These are phyloP conservation scores for Didymella arachidicola DNA, from an alignment of 2,329 filamentous ascomycete genomes.

Conservation along the genomic window DNA sequence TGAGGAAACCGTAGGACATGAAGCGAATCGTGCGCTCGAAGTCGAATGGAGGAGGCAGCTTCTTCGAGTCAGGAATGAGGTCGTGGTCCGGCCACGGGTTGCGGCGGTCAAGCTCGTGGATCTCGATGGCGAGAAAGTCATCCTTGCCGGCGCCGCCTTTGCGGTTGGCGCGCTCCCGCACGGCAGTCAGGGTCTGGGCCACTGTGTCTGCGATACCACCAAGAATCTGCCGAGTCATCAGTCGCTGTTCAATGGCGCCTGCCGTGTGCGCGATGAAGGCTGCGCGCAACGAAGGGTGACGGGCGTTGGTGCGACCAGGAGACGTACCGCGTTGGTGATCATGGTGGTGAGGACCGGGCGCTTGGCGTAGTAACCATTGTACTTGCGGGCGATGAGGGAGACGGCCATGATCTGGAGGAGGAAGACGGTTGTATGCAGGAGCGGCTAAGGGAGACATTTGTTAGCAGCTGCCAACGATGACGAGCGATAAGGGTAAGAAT, in stretches of 20 bases:
- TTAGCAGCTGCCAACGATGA: slow-evolving; percentile 22
- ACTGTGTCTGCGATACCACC: slow-evolving; percentile 96
- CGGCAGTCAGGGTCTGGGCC: slow-evolving; percentile 87
- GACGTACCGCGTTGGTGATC: slow-evolving; percentile 89
- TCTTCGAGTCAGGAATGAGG: slow-evolving; percentile 68
- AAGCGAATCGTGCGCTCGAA: slow-evolving; percentile 94
- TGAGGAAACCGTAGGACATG: slow-evolving; percentile 96
- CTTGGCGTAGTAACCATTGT: slow-evolving; percentile 92
- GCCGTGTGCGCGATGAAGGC: neutral
- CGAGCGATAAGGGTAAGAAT: slow-evolving; percentile 12
- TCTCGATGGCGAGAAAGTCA: slow-evolving; percentile 83
- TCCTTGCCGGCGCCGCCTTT: slow-evolving; percentile 69
- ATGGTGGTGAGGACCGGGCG: slow-evolving; percentile 97
- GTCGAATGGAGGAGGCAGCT: slow-evolving; percentile 83
- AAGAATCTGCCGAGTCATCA: slow-evolving; percentile 61
- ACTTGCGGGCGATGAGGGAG: slow-evolving; percentile 81
- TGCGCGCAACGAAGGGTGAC: neutral
- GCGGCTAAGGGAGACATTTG: slow-evolving; percentile 66
- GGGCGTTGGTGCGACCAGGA: slow-evolving; percentile 10
- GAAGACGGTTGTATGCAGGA: slow-evolving; percentile 85
- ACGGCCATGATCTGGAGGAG: slow-evolving; percentile 88
- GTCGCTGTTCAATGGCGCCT: slow-evolving; percentile 3
- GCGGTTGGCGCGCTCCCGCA: slow-evolving; percentile 71
- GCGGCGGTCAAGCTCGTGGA: slow-evolving; percentile 85
- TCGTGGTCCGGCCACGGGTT: slow-evolving; percentile 72